phyloP scores from a whole-genome alignment of 768 basidiomycete genomes.

The Lactarius hatsudake region DNA sequence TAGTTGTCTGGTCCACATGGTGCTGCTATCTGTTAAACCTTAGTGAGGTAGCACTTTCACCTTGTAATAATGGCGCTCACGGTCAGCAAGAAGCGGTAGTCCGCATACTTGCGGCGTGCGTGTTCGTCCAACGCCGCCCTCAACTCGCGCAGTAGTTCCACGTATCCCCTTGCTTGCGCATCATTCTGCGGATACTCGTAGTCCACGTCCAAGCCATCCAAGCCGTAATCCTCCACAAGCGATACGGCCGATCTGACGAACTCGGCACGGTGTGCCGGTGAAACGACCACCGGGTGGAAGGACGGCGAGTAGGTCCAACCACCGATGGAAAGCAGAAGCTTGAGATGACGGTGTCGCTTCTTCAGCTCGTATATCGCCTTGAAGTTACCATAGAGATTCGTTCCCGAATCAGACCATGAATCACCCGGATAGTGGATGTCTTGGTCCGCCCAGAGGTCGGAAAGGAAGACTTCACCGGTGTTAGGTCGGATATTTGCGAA shows the following conservation, averaged over 20 bases:
- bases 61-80: constrained; percentile 42
- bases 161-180: constrained; percentile 78
- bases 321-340: constrained; percentile 84
- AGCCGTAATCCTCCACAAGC: constrained; percentile 85
- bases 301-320: constrained; percentile 93
- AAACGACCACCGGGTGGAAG: constrained; percentile 79
- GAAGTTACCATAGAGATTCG: constrained; percentile 93
- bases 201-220: constrained; percentile 91
- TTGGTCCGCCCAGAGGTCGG: constrained; percentile 93
- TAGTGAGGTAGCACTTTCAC: constrained; percentile 10
- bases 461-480: constrained; percentile 82
- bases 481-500: constrained; percentile 87
- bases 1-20: constrained; percentile 91
- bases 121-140: constrained; percentile 74
- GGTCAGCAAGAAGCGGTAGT: constrained; percentile 69
- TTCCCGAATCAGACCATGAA: constrained; percentile 89
- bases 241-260: constrained; percentile 82
- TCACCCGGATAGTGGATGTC: constrained; percentile 97
- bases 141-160: constrained; percentile 74
- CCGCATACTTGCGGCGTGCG: constrained; percentile 58
- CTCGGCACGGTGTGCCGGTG: constrained; percentile 54
- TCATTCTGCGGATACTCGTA: constrained; percentile 89
- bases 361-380: constrained; percentile 92
- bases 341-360: constrained; percentile 77
- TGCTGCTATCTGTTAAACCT: constrained; percentile 67